Evolutionary conservation across 371 early-diverging fungal species (phyloP), one percentile per base, ranked within the genome.

Genomic region (Smittium mucronatum): DNA sequence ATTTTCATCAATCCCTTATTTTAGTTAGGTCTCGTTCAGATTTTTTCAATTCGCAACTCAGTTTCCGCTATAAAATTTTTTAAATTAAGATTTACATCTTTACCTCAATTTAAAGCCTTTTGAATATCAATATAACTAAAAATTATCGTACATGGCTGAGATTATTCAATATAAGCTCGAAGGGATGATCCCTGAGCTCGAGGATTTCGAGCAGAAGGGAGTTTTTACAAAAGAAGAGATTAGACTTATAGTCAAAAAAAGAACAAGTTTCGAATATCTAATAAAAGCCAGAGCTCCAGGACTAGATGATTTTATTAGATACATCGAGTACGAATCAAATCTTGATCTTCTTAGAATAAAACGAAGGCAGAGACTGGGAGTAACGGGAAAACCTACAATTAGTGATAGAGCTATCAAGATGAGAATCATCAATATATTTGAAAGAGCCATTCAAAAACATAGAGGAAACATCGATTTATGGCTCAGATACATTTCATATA

Each of bases 261-360:
- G 96, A 57, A 89, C 91, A 31, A 85, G 87, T 67, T 90, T 90
- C 69, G 96, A 95, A 77, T 94, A 93, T 73, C 83, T 89, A 15
- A 77, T 95, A 63, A 86, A 89, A 71, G 84, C 94, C 36, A 87
- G 92, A 69, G 69, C 71, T 0, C 75, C 65, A 0, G n/a, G 30
- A 2, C 84, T 89, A 67, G 83, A 85, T 17, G 95, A 95, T 69
- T 97, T 84, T 74, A 78, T 95, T 34, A 85, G 91, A 34, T 92
- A 92, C 78, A 92, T 95, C 65, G 92, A 92, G 70, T 97, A 93
- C 79, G 98, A 97, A 75, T 89, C 88, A 80, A 92, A 91, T 74
- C 82, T 95, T 36, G 94, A 95, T 63, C 77, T 85, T 32, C 78
- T 94, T 67, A 84, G 94, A n/a, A 82, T 80, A 74, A 90, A 90